Evolutionary conservation across 192 early-diverging fungal species (phyloP).

Genomic region (Podochytrium sp.): DNA sequence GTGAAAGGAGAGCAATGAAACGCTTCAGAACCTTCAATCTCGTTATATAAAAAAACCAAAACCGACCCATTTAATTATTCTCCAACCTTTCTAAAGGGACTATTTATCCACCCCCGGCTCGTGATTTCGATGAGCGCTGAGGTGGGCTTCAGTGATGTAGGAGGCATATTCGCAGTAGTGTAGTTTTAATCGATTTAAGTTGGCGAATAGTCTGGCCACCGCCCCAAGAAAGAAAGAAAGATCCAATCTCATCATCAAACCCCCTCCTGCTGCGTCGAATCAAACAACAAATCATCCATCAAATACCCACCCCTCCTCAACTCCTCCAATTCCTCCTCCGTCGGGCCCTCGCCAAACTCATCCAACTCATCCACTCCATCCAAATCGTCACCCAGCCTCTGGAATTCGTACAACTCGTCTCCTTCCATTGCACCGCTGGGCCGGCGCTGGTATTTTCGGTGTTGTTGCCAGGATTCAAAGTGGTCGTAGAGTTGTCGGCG

Average conservation of each 20-base stretch:
- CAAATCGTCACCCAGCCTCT: not conserved
- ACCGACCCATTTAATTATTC: not conserved
- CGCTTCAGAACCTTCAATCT: no score
- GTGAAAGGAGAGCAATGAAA: no score
- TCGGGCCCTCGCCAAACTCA: slow-evolving; percentile 33
- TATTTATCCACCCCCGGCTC: not conserved
- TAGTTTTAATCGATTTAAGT: no score
- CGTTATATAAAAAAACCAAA: no score
- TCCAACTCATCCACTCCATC: slow-evolving; percentile 18
- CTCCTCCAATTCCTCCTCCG: slow-evolving; percentile 43
- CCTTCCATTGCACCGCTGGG: not conserved
- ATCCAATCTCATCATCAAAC: slow-evolving; percentile 12
- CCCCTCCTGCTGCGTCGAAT: not conserved
- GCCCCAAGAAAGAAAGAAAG: no score
- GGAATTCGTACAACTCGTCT: slow-evolving; percentile 35
- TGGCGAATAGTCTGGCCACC: no score
- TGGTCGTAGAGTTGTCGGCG: not conserved
- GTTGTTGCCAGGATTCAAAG: slow-evolving; percentile 15
- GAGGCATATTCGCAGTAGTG: no score
- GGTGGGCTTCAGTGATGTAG: no score
- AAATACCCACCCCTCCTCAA: slow-evolving; percentile 26
- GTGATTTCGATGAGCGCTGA: no score
- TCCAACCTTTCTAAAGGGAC: not conserved
- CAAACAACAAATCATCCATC: slow-evolving; percentile 26
- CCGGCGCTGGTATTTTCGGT: not conserved